Evolutionary conservation across 2,329 filamentous ascomycete genomes (phyloP), one percentile per base, ranked within the genome.

Genomic region (Aspergillus terreus): DNA sequence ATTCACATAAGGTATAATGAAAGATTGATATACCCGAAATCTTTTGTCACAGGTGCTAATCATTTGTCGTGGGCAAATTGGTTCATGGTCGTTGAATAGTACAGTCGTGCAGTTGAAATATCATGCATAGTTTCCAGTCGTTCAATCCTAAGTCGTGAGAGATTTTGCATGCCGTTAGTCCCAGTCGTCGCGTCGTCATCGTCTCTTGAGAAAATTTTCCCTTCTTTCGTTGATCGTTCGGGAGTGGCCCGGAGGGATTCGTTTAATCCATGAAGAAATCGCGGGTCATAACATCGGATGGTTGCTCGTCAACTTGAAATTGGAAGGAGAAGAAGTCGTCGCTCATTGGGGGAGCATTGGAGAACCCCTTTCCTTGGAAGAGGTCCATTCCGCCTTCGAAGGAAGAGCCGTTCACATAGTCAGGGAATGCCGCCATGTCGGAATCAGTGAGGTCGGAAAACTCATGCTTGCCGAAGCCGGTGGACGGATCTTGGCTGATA

Each of bases 271-370:
- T 51, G 49, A 62, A 58, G 46, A 63, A 60, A 23, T 63, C 61
- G 27, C 56, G 54, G 1, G 58, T 54, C 58, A 62, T 56, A 44
- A 56, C 57, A 27, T 63, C 60, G 6, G 60, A 58, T 19, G 58
- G 51, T 46, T 60, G 61, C n/a, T 62, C 61, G 23, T 72, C 69
- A n/a, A 68, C 60, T 41, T 70, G 61, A 44, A 71, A 72, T 46
- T 71, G 68, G 33, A 69, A 65, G 25, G 67, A 67, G 42, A 72
- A 65, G 49, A 69, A 69, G 48, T 72, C 69, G 12, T 65, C 64
- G 27, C 65, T 60, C 43, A 70, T 57, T 23, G 56, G 40, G 19
- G 58, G 35, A 12, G 58, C 57, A 11, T 56, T 56, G 4, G 63
- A 57, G 48, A 65, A 67, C 6, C 55, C 52, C 58, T 73, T 72